Evolutionary conservation across 352 stramenopile genomes (phyloP).

Genomic region (Globisporangium nagaii): DNA sequence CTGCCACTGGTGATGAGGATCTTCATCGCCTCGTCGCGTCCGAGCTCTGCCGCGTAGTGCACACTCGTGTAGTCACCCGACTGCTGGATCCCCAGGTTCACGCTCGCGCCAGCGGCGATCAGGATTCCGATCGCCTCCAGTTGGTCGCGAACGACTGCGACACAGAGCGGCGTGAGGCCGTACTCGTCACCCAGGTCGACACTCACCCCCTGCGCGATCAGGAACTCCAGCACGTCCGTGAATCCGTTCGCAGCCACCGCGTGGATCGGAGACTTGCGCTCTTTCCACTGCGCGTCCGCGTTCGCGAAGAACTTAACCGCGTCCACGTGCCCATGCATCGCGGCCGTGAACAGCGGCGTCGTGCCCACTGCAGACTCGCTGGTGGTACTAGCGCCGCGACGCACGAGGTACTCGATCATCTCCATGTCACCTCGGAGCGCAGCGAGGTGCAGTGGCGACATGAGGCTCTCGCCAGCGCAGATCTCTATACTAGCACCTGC

Average conservation of each 20-base stretch:
- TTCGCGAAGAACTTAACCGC: neutral
- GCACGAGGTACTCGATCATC: conserved; percentile 9
- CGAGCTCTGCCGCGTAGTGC: conserved; percentile 10
- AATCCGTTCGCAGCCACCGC: conserved; percentile 6
- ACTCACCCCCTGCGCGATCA: conserved; percentile 3
- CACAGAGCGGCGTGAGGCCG: conserved; percentile 6
- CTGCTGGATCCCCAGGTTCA: neutral
- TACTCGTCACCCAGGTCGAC: neutral
- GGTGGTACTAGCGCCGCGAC: neutral
- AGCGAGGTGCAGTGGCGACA: conserved; percentile 7
- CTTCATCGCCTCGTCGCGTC: neutral
- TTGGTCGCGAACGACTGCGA: neutral
- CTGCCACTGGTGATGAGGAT: neutral
- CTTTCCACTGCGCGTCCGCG: neutral
- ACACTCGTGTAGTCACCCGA: neutral
- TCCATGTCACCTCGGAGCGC: neutral
- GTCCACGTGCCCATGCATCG: conserved; percentile 13
- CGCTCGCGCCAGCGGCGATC: neutral
- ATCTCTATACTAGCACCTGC: neutral
- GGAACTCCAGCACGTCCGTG: neutral
- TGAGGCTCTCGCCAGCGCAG: neutral
- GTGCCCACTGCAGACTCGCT: neutral
- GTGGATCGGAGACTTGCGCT: conserved; percentile 7
- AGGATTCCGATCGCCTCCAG: neutral
- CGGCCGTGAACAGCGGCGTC: conserved; percentile 8